Evolutionary conservation across 2,329 filamentous ascomycete genomes (phyloP).

Genomic region (Pyrenophora graminea): DNA sequence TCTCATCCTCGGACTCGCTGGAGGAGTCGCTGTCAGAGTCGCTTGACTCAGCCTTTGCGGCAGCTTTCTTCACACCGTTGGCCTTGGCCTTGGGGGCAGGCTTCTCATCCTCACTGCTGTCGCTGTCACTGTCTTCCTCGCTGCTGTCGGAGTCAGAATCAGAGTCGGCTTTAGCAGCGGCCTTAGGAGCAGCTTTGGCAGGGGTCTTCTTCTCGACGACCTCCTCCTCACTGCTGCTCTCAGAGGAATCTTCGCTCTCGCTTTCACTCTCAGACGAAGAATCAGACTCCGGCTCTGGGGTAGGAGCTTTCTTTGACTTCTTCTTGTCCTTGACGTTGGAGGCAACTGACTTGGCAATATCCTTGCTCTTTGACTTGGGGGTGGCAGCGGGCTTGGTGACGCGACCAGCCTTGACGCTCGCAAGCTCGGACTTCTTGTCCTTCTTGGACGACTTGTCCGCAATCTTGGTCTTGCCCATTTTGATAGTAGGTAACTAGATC

Average conservation of each 20-base stretch:
- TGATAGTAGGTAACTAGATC: conserved; percentile 33
- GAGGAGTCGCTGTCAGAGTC: conserved; percentile 36
- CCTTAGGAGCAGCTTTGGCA: conserved; percentile 40
- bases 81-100: conserved; percentile 38
- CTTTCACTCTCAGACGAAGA: conserved; percentile 44
- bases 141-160: conserved; percentile 27
- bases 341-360: conserved; percentile 61
- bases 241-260: conserved; percentile 41
- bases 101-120: conserved; percentile 38
- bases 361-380: conserved; percentile 69
- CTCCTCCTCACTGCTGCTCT: conserved; percentile 36
- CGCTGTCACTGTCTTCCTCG: conserved; percentile 34
- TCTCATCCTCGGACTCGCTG: conserved; percentile 36
- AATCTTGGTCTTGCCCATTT: conserved; percentile 46
- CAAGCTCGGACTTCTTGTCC: conserved; percentile 63
- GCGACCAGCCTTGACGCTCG: conserved; percentile 66
- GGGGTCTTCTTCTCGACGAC: conserved; percentile 43
- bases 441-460: conserved; percentile 52
- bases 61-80: conserved; percentile 37
- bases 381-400: conserved; percentile 70
- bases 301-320: conserved; percentile 56
- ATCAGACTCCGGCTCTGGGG: conserved; percentile 52
- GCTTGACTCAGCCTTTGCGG: conserved; percentile 46
- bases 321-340: conserved; percentile 53
- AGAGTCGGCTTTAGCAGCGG: conserved; percentile 46